These are phyloP conservation scores for Alternaria gansuensis DNA, from an alignment of 2,329 filamentous ascomycete species.

Conservation along the genomic window DNA sequence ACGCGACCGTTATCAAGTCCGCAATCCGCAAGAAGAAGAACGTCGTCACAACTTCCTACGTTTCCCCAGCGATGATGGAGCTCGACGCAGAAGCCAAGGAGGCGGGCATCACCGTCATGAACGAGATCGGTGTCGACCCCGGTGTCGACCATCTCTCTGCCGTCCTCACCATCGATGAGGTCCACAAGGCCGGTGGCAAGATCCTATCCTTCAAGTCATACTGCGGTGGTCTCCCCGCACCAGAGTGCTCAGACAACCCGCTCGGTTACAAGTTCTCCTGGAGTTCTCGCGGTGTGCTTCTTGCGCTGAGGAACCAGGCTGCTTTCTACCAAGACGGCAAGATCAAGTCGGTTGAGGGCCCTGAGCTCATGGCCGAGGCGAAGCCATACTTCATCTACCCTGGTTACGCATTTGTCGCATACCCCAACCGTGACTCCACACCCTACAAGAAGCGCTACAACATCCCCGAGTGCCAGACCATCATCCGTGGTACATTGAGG, in stretches of 20 bases:
- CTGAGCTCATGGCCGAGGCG: conserved; percentile 83
- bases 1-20: conserved; percentile 84
- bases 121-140: conserved; percentile 73
- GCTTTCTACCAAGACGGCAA: conserved; percentile 83
- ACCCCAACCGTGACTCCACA: conserved; percentile 91
- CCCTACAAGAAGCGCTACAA: conserved; percentile 87
- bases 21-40: conserved; percentile 94
- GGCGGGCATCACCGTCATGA: conserved; percentile 96
- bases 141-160: conserved; percentile 82
- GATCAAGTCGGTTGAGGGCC: conserved; percentile 64
- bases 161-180: conserved; percentile 85
- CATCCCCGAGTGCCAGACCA: conserved; percentile 90
- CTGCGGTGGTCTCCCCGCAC: conserved; percentile 65
- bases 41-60: conserved; percentile 94
- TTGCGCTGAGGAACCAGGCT: conserved; percentile 86
- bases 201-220: conserved; percentile 82
- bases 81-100: conserved; percentile 83
- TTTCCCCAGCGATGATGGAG: conserved; percentile 91
- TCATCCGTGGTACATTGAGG: conserved; percentile 83
- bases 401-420: conserved; percentile 87
- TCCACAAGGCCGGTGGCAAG: conserved; percentile 88
- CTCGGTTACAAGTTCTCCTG: conserved; percentile 91
- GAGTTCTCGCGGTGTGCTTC: conserved; percentile 80
- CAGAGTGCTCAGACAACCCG: conserved; percentile 84
- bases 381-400: conserved; percentile 93